These are phyloP conservation scores for Candida endomychidarum DNA, from an alignment of 805 yeast genomes.

Conservation along the genomic window DNA sequence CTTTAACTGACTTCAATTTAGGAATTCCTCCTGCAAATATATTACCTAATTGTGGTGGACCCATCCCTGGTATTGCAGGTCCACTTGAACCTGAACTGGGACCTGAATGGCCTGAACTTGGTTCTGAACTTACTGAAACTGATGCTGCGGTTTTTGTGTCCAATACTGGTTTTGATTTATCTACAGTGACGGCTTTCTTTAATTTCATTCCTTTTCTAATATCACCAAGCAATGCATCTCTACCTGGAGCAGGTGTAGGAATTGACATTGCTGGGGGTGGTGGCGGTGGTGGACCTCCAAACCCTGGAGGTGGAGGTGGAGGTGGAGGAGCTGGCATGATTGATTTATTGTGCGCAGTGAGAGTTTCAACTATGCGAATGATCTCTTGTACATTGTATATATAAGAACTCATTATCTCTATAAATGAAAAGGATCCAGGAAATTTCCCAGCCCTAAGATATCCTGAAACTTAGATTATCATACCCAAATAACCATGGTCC, in stretches of 20 bases:
- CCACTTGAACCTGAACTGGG: slow-evolving; percentile 6
- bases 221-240: slow-evolving; percentile 67
- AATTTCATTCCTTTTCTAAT: slow-evolving; percentile 60
- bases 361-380: not conserved
- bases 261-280: slow-evolving; percentile 25
- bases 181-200: slow-evolving; percentile 45
- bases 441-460: too few relatives aligned
- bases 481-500: slow-evolving; percentile 87
- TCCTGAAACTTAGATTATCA: slow-evolving; percentile 62
- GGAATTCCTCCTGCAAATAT: slow-evolving; percentile 82
- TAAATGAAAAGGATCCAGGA: too few relatives aligned
- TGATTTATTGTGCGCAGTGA: not conserved
- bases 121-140: slow-evolving; percentile 13
- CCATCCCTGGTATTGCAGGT: slow-evolving; percentile 27
- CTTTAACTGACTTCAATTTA: slow-evolving; percentile 49
- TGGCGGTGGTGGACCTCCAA: slow-evolving; percentile 29
- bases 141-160: slow-evolving; percentile 47
- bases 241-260: slow-evolving; percentile 27
- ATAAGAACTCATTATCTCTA: too few relatives aligned
- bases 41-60: slow-evolving; percentile 59
- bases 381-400: too few relatives aligned
- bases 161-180: slow-evolving; percentile 56
- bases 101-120: slow-evolving; percentile 19
- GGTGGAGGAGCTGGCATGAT: slow-evolving; percentile 16
- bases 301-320: slow-evolving; percentile 20